Evolutionary conservation across 768 basidiomycete genomes (phyloP).

Genomic region (Mycena maculata): DNA sequence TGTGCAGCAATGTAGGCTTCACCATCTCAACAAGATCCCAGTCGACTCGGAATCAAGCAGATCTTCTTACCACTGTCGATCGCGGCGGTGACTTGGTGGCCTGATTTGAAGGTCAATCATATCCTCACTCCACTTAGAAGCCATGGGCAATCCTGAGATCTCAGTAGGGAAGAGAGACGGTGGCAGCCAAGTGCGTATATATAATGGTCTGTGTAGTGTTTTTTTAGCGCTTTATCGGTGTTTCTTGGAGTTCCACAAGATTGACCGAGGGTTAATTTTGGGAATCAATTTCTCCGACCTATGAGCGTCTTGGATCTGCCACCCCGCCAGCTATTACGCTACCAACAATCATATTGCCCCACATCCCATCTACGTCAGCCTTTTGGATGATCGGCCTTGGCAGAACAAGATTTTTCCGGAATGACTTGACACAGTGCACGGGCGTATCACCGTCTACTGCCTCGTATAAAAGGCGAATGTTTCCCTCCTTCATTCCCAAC

Average conservation of each 20-base stretch:
- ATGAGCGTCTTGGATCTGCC: background rate
- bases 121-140: background rate
- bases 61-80: background rate
- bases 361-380: background rate
- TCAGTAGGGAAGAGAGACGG: too few species aligned
- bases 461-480: background rate
- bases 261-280: too few species aligned
- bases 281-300: background rate
- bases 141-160: too few species aligned
- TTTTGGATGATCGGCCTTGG: background rate
- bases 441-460: background rate
- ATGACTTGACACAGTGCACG: background rate
- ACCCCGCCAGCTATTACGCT: too few species aligned
- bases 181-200: too few species aligned
- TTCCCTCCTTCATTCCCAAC: too few species aligned
- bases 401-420: background rate
- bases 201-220: too few species aligned
- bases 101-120: background rate
- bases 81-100: background rate
- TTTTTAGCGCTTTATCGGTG: too few species aligned
- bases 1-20: background rate
- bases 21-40: background rate
- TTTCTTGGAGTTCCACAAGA: too few species aligned
- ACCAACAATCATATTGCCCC: too few species aligned
- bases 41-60: slow-evolving; percentile 2